These are phyloP conservation scores for Neonectria ditissima DNA, from an alignment of 2,329 filamentous ascomycete species.

Conservation along the genomic window DNA sequence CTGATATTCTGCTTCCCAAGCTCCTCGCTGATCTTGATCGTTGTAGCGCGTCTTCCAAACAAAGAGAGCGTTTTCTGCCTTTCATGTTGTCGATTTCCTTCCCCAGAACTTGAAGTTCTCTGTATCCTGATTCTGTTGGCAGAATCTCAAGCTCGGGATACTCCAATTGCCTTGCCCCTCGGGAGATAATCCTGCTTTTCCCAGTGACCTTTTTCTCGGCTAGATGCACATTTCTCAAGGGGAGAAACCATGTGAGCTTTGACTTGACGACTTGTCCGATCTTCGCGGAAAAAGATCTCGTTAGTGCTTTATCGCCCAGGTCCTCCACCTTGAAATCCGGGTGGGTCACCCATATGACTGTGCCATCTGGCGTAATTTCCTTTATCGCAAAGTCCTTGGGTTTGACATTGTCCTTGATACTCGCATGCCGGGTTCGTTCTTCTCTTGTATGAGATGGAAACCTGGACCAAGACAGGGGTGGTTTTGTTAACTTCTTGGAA, in stretches of 20 bases:
- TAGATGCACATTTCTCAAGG: neutral
- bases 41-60: neutral
- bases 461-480: slow-evolving; percentile 50
- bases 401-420: slow-evolving; percentile 41
- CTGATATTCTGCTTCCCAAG: slow-evolving; percentile 36
- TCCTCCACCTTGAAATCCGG: slow-evolving; percentile 16
- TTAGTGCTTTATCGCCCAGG: slow-evolving; percentile 16
- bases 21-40: slow-evolving; percentile 30
- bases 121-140: slow-evolving; percentile 37
- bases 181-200: slow-evolving; percentile 5
- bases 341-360: slow-evolving; percentile 45
- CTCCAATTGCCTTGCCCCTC: slow-evolving; percentile 28
- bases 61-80: slow-evolving; percentile 1
- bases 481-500: slow-evolving; percentile 26
- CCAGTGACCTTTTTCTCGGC: slow-evolving; percentile 1
- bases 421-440: slow-evolving; percentile 43
- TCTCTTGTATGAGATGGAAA: slow-evolving; percentile 49
- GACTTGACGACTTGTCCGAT: slow-evolving; percentile 46
- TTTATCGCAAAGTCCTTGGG: slow-evolving; percentile 47
- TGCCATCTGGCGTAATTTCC: slow-evolving; percentile 32
- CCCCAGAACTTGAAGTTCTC: slow-evolving; percentile 37
- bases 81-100: slow-evolving; percentile 39
- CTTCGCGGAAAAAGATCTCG: slow-evolving; percentile 46
- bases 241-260: slow-evolving; percentile 28
- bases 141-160: slow-evolving; percentile 43